Evolutionary conservation across 2,329 filamentous ascomycete genomes (phyloP).

Genomic region (Fulvia fulva): DNA sequence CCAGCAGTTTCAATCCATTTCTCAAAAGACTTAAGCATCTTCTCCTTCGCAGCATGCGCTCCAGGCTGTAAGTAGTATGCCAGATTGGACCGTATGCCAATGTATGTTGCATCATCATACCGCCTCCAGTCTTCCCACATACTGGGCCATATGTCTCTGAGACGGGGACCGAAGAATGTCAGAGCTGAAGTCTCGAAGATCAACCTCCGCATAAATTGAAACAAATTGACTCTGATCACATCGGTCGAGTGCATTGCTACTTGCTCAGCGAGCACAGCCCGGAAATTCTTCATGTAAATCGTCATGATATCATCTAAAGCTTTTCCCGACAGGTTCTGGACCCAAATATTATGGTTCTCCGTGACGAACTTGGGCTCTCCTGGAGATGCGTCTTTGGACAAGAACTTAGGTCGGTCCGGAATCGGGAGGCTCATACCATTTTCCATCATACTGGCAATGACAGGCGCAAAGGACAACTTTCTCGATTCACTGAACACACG

Average conservation of each 20-base stretch:
- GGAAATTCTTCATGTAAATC: conserved; percentile 9
- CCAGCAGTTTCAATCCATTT: conserved; percentile 3
- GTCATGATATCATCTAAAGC: conserved; percentile 10
- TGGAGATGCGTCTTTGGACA: background rate
- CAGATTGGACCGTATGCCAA: conserved; percentile 10
- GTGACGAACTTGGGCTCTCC: conserved; percentile 8
- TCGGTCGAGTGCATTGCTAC: conserved; percentile 3
- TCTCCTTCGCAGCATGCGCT: conserved; percentile 7
- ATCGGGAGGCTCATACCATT: conserved; percentile 9
- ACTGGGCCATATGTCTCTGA: conserved; percentile 7
- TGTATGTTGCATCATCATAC: conserved; percentile 10
- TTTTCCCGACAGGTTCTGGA: conserved; percentile 11
- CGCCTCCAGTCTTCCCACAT: conserved; percentile 14
- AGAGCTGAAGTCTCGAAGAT: conserved; percentile 14
- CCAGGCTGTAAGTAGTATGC: conserved; percentile 7
- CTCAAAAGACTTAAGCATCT: conserved; percentile 12
- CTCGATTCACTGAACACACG: conserved; percentile 13
- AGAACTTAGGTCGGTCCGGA: conserved; percentile 6
- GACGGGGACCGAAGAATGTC: conserved; percentile 12
- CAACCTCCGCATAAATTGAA: conserved; percentile 5
- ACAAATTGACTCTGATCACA: conserved; percentile 6
- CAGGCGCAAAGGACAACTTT: conserved; percentile 13
- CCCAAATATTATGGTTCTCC: conserved; percentile 13
- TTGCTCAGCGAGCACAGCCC: background rate
- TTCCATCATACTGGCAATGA: conserved; percentile 13